These are phyloP conservation scores for Chernovozyma aurita DNA, from an alignment of 1,139 yeast species.

Conservation along the genomic window DNA sequence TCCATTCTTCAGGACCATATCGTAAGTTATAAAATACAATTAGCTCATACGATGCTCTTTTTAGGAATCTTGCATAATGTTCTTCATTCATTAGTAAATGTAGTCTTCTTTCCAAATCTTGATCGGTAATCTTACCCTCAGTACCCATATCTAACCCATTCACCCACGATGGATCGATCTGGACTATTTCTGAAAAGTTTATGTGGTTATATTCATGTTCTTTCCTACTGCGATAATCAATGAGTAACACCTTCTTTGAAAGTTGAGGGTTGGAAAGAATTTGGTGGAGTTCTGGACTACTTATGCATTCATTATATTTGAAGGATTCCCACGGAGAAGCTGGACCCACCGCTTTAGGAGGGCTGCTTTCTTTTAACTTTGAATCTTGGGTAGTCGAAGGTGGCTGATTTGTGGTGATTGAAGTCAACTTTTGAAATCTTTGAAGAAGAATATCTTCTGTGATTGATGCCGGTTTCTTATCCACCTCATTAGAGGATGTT, in stretches of 20 bases:
- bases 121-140: conserved; percentile 42
- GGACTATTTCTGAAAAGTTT: conserved; percentile 48
- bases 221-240: conserved; percentile 62
- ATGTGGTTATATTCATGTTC: conserved; percentile 62
- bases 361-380: not conserved
- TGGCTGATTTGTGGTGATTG: not conserved
- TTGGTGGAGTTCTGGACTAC: conserved; percentile 20
- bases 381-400: not conserved
- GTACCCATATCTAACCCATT: conserved; percentile 23
- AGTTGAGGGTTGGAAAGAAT: conserved; percentile 10
- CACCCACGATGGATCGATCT: conserved; percentile 64
- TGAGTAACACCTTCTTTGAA: conserved; percentile 34
- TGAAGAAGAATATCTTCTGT: conserved; percentile 13
- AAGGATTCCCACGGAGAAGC: conserved; percentile 6
- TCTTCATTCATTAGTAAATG: conserved; percentile 48
- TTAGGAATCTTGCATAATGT: conserved; percentile 49
- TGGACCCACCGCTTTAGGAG: not conserved
- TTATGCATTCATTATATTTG: conserved; percentile 22
- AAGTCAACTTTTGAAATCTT: conserved; percentile 8
- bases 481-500: not conserved
- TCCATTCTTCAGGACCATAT: conserved; percentile 20
- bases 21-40: conserved; percentile 58
- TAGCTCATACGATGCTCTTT: conserved; percentile 52
- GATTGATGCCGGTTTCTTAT: not conserved
- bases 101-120: conserved; percentile 56